Evolutionary conservation across 176 grass and related monocot species (phyloP), one percentile per base, ranked within the genome.

Genomic region (Microstegium vimineum): DNA sequence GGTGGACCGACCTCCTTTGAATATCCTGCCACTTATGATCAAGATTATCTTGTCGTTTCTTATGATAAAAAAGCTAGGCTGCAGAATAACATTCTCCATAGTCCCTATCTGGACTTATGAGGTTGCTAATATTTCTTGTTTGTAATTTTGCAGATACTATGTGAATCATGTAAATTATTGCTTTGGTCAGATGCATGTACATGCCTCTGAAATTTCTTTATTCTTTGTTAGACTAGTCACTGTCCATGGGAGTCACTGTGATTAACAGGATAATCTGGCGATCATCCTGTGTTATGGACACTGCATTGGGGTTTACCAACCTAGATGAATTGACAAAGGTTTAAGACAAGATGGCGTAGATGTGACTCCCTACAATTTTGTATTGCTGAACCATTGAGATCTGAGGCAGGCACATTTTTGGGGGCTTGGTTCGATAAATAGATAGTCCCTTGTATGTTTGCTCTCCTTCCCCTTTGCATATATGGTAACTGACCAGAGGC

Each of bases 341-440:
- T 76, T 79, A 63, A 76, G 65, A 46, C 52, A 38, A 79, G 37
- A 68, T 85, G 82, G 67, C 80, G 26, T 59, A 63, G 35, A 49
- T 57, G 51, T 59, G 68, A 75, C 23, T 68, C 43, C 61, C 46
- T 88, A 75, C 89, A 94, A 86, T 98, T 94, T 95, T 92, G 92
- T 82, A 65, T 72, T 66, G 31, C 76, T 69, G 62, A 45, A 68
- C 30, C 35, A 41, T 82, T 90, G 51, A 80, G 73, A 80, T 88
- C 41, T 89, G 91, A 89, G 75, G 18, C 49, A 80, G 89, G 66
- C 92, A 66, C 57, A 83, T 87, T 86, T 85, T 72, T 64, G n/a
- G n/a, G n/a, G n/a, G 77, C 83, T 90, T 67, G 71, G 88, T 26
- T 86, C 79, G 78, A 81, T 88, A 88, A 54, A 28, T 73, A 31